Conservation (phyloP, 345 rosid genomes). For the Sapria himalayana region DNA sequence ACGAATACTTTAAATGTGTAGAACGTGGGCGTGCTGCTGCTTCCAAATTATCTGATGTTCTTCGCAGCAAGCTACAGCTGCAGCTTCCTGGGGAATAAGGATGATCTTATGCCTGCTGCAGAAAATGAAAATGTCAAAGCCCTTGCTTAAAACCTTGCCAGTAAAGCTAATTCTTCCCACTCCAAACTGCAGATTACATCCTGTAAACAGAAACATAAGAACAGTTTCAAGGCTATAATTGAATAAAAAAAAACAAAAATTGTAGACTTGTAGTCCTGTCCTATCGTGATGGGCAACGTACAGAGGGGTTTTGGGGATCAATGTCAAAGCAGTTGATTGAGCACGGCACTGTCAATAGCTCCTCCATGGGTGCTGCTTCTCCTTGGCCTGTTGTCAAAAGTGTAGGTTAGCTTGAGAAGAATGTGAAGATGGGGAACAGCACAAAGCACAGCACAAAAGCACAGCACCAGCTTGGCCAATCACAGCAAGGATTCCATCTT, state of each 20-base stretch:
- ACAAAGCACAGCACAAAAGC: not conserved
- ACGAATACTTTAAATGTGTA: conserved; percentile 43
- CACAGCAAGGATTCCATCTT: conserved; percentile 80
- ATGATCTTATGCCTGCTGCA: too few relatives aligned
- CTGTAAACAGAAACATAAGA: conserved; percentile 15
- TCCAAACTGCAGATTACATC: conserved; percentile 78
- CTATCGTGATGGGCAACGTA: conserved; percentile 9
- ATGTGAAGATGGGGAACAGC: not conserved
- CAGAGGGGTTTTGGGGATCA: conserved; percentile 55
- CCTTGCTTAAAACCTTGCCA: conserved; percentile 29
- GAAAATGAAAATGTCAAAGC: conserved; percentile 2
- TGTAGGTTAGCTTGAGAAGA: not conserved
- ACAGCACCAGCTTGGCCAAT: conserved; percentile 52
- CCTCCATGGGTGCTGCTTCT: conserved; percentile 45
- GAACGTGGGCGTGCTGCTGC: conserved; percentile 59
- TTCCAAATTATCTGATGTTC: conserved; percentile 47
- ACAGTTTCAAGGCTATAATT: too few relatives aligned
- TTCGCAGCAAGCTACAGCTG: conserved; percentile 48
- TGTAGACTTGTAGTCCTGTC: not conserved
- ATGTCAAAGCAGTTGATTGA: conserved; percentile 87
- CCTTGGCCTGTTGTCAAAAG: not conserved
- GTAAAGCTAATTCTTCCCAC: conserved; percentile 65
- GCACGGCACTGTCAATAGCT: conserved; percentile 77
- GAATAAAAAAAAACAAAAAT: conserved; percentile 6
- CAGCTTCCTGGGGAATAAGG: conserved; percentile 24